Evolutionary conservation across 192 early-diverging fungal genomes (phyloP).

Genomic region (Podochytrium sp.): DNA sequence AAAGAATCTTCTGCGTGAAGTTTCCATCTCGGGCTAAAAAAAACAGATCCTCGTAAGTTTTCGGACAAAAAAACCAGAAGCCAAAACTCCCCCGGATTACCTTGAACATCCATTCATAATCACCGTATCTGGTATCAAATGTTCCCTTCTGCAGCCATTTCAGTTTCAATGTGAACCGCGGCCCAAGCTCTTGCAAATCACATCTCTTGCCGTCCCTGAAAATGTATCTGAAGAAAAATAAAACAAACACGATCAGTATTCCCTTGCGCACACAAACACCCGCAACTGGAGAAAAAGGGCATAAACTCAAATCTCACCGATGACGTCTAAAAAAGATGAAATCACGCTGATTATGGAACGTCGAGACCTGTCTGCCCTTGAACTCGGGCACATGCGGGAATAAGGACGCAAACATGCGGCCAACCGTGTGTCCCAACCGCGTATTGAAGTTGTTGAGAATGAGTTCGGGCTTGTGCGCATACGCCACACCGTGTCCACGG

Average conservation of each 20-base stretch:
- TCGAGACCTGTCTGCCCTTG: constrained; percentile 89
- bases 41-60: constrained; percentile 3
- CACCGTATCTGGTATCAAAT: constrained; percentile 87
- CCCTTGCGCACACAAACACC: too few species aligned
- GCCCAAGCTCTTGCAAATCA: constrained; percentile 94
- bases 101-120: constrained; percentile 98
- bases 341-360: constrained; percentile 99
- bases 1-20: constrained; percentile 86
- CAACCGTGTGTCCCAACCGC: constrained; percentile 93
- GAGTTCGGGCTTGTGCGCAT: constrained; percentile 88
- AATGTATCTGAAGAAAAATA: constrained; percentile 67
- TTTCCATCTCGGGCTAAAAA: constrained; percentile 76
- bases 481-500: constrained; percentile 73
- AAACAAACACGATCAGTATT: not conserved
- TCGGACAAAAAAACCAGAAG: not conserved
- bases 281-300: not conserved
- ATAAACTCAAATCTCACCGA: constrained; percentile 49
- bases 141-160: constrained; percentile 94
- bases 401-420: constrained; percentile 91
- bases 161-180: constrained; percentile 92
- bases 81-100: constrained; percentile 3
- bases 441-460: constrained; percentile 98
- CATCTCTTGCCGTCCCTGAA: constrained; percentile 74
- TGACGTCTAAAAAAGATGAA: constrained; percentile 99
- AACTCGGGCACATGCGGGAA: constrained; percentile 99